Base-by-base conservation (phyloP, 2,329 filamentous ascomycete genomes). In the Colletotrichum theobromicola region DNA sequence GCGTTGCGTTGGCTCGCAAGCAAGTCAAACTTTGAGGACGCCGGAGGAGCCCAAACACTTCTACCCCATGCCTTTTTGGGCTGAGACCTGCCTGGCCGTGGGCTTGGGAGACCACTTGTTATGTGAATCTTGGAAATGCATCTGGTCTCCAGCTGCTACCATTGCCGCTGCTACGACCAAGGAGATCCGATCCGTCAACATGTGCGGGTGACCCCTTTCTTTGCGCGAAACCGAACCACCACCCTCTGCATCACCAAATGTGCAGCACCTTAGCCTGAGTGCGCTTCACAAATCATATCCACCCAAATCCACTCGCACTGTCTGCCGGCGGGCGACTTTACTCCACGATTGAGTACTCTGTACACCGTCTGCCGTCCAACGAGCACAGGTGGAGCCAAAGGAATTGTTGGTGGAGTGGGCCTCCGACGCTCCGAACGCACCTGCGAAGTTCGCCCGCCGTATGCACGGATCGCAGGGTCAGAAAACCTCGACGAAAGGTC, bases 41-140 rank as follows among this genome's bases (percentile, higher is more conserved):
- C 21, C 34, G 57, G 63, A 42, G 42, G 37, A n/a, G 37, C 18
- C 18, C 18, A 46, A 46, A 46, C 42, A 10, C 55, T 28, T 34
- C 69, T 63, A 72, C 63, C 57, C 69, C 26, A 63, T 73, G 16
- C 69, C 62, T 57, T 12, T 62, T 62, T 15, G 26, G 58, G 72
- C 55, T 34, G 46, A 70, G 58, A 67, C 53, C 68, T 34, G 15
- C 15, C 28, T 26, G 35, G 32, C 46, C 21, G 18, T 30, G 24
- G 37, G 16, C 32, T 72, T 30, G 30, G 10, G 63, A 35, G 21
- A n/a, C n/a, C 53, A 16, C 53, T 58, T 16, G 6, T 26, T 58
- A 26, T 58, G 15, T 30, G 53, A 30, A 30, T 35, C 30, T 68
- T 32, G 24, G 67, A 34, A 28, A 32, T 68, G 64, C 63, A 61